phyloP scores from a whole-genome alignment of 2,329 filamentous ascomycete genomes.

The Passalora sequoiae region DNA sequence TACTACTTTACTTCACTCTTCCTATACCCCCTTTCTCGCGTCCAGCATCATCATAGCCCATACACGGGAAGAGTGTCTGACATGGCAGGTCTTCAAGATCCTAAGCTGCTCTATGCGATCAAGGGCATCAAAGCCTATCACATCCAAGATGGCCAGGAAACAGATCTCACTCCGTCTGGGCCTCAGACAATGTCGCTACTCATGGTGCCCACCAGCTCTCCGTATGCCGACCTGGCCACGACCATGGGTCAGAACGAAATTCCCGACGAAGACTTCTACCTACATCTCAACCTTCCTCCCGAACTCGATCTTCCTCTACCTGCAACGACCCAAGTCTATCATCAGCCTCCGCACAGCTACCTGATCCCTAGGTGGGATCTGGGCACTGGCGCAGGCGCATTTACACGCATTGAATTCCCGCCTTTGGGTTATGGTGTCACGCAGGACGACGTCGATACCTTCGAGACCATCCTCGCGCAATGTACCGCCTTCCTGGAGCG shows the following conservation, averaged over 20 bases:
- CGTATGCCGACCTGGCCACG: conserved; percentile 54
- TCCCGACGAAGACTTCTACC: conserved; percentile 86
- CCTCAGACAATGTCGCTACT: conserved; percentile 87
- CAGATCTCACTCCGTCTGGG: conserved; percentile 74
- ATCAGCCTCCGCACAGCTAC: conserved; percentile 88
- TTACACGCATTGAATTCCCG: conserved; percentile 90
- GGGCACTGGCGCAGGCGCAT: conserved; percentile 79
- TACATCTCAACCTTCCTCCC: conserved; percentile 88
- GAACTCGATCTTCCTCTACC: conserved; percentile 91
- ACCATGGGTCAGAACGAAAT: conserved; percentile 52
- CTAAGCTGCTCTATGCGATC: conserved; percentile 56
- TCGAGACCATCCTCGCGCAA: conserved; percentile 96
- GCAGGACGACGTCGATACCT: conserved; percentile 91
- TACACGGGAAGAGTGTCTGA: too few species aligned
- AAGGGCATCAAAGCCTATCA: conserved; percentile 88
- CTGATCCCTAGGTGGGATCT: conserved; percentile 94
- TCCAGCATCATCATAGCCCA: too few species aligned
- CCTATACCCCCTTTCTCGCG: too few species aligned
- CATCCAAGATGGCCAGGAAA: conserved; percentile 79
- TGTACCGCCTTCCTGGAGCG: conserved; percentile 93
- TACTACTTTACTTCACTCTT: too few species aligned
- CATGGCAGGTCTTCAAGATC: conserved; percentile 51
- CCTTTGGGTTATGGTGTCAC: conserved; percentile 63
- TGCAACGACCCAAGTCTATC: conserved; percentile 94
- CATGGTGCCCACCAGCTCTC: conserved; percentile 88